Conservation (phyloP, 371 early-diverging fungal species). For the Nematocida sp. region DNA sequence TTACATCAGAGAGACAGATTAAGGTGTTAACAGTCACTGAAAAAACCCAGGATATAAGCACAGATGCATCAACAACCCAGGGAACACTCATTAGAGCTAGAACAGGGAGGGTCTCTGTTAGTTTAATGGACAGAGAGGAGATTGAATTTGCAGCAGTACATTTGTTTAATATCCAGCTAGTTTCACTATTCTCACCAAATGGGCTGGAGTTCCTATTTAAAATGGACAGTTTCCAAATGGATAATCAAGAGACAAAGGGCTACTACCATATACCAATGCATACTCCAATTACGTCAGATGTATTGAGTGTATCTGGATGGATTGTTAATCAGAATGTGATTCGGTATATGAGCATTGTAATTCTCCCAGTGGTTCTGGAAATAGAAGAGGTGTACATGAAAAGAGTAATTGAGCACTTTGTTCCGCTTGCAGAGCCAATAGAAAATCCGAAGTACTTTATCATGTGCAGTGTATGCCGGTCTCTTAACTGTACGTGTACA, state of each 20-base stretch:
- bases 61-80: not conserved
- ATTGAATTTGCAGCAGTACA: conserved; percentile 35
- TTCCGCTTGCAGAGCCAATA: conserved; percentile 23
- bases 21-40: conserved; percentile 17
- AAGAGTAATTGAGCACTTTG: conserved; percentile 44
- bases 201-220: conserved; percentile 42
- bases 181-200: conserved; percentile 7
- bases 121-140: conserved; percentile 38
- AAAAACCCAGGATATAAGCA: not conserved
- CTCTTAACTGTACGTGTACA: conserved; percentile 38
- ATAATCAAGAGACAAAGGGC: conserved; percentile 29
- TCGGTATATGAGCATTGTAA: conserved; percentile 45
- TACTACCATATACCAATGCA: conserved; percentile 49
- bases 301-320: conserved; percentile 47
- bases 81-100: conserved; percentile 1
- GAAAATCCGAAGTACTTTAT: conserved; percentile 60
- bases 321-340: conserved; percentile 4
- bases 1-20: conserved; percentile 23
- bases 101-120: conserved; percentile 43
- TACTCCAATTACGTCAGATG: conserved; percentile 21
- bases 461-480: conserved; percentile 34
- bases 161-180: conserved; percentile 3
- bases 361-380: conserved; percentile 31
- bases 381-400: conserved; percentile 55
- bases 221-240: conserved; percentile 34